These are phyloP conservation scores for Rhododendron vialii DNA, from an alignment of 148 eudicot genomes.

Conservation along the genomic window DNA sequence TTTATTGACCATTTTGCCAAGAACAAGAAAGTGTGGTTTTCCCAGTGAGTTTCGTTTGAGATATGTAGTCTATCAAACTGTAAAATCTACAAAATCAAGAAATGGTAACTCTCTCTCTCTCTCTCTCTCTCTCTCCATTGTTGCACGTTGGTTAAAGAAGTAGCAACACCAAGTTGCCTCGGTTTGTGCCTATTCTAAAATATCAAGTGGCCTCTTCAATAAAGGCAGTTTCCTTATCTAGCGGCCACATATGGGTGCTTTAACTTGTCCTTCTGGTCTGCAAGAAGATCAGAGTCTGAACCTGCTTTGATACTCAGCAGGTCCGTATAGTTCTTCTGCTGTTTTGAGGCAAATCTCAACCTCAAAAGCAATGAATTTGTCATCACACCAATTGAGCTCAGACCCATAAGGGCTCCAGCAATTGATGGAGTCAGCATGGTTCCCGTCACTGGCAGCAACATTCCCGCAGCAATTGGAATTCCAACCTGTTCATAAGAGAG, in stretches of 20 bases:
- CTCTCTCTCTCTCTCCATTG: background rate
- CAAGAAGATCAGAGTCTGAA: constrained; percentile 27
- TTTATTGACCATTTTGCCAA: background rate
- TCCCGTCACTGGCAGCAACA: constrained; percentile 78
- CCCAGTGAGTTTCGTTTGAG: background rate
- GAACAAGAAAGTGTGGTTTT: background rate
- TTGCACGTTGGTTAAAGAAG: background rate
- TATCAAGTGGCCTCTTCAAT: background rate
- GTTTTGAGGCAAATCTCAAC: constrained; percentile 44
- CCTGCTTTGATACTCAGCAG: constrained; percentile 20
- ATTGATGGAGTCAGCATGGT: constrained; percentile 88
- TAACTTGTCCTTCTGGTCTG: constrained; percentile 25
- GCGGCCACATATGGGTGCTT: constrained; percentile 21
- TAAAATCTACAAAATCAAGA: background rate
- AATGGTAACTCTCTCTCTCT: background rate
- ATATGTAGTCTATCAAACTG: background rate
- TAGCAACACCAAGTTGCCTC: background rate
- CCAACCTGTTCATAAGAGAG: constrained; percentile 39
- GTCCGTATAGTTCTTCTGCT: constrained; percentile 12
- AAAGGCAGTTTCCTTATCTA: background rate
- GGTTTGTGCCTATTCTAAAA: background rate
- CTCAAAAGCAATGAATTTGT: constrained; percentile 83
- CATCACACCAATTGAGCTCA: constrained; percentile 91
- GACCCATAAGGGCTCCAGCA: constrained; percentile 95
- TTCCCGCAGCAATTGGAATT: constrained; percentile 89